Conservation (phyloP, 495 filamentous ascomycete genomes). For the Aspergillus sclerotioniger region DNA sequence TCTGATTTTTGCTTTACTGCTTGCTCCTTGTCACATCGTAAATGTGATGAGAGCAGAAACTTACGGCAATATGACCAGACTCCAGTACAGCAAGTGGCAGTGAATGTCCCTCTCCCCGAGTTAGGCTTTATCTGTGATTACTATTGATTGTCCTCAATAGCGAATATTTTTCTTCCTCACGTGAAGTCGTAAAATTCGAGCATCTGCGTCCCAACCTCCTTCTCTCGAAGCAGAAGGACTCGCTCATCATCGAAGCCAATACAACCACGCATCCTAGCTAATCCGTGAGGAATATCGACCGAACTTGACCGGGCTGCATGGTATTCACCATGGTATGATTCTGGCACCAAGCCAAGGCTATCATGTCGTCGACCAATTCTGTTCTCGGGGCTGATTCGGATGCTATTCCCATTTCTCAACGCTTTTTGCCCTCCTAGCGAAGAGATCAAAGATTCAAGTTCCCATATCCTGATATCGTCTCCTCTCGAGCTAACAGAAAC, state of each 20-base stretch:
- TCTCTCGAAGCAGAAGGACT: slow-evolving; percentile 80
- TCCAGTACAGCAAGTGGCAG: not conserved
- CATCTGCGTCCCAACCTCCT: slow-evolving; percentile 61
- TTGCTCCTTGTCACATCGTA: not conserved
- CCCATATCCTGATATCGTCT: slow-evolving; percentile 90
- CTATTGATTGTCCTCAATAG: not conserved
- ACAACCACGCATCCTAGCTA: slow-evolving; percentile 53
- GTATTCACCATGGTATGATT: slow-evolving; percentile 9
- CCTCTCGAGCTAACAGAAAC: slow-evolving; percentile 81
- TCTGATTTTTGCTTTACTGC: not conserved
- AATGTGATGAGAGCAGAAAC: not conserved
- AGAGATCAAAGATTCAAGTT: slow-evolving; percentile 73
- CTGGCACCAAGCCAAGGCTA: slow-evolving; percentile 16
- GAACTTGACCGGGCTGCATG: not conserved
- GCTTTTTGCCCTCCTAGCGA: slow-evolving; percentile 39
- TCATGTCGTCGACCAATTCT: slow-evolving; percentile 15
- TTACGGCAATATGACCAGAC: not conserved
- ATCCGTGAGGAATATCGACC: not conserved
- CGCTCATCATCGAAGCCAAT: slow-evolving; percentile 93
- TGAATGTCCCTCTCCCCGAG: not conserved
- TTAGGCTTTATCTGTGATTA: not conserved
- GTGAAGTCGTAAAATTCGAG: slow-evolving; percentile 93
- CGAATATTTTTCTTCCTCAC: slow-evolving; percentile 35
- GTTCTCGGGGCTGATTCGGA: slow-evolving; percentile 49
- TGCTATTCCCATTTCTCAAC: slow-evolving; percentile 49